phyloP scores from a whole-genome alignment of 2,329 filamentous ascomycete genomes.

The Macrophomina pseudophaseolina region DNA sequence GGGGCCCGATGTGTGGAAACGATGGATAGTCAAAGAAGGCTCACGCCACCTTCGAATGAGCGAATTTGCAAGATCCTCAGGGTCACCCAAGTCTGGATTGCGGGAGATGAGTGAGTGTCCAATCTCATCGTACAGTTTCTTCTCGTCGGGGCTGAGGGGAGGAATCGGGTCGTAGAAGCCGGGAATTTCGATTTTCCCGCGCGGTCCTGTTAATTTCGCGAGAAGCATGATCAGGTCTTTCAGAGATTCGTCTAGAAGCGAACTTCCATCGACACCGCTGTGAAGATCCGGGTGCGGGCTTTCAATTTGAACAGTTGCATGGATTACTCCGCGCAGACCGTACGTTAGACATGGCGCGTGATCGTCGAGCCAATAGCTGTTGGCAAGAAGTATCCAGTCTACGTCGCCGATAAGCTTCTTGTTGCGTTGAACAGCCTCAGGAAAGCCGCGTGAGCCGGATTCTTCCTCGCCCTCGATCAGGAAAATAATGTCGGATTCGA shows the following conservation, averaged over 20 bases:
- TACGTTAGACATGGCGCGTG: conserved; percentile 95
- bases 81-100: conserved; percentile 67
- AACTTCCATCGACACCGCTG: conserved; percentile 94
- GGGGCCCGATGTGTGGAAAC: conserved; percentile 89
- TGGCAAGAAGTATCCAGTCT: conserved; percentile 93
- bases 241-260: conserved; percentile 85
- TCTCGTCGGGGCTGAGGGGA: conserved; percentile 74
- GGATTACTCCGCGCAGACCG: conserved; percentile 88
- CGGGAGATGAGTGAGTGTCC: conserved; percentile 74
- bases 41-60: conserved; percentile 96
- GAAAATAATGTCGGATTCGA: conserved; percentile 90
- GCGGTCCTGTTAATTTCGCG: conserved; percentile 77
- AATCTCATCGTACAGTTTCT: conserved; percentile 83
- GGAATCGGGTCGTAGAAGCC: conserved; percentile 87
- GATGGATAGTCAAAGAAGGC: conserved; percentile 90
- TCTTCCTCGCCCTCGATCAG: conserved; percentile 97
- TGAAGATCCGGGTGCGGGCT: conserved; percentile 88
- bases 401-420: conserved; percentile 86
- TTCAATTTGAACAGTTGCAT: conserved; percentile 87
- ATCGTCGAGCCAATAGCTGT: conserved; percentile 98
- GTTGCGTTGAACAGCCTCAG: conserved; percentile 77
- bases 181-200: conserved; percentile 82
- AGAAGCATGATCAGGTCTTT: conserved; percentile 88
- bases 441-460: conserved; percentile 88
- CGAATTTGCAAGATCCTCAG: conserved; percentile 76